Conservation (phyloP, 2,329 filamentous ascomycete genomes). For the Dactylonectria macrodidyma region DNA sequence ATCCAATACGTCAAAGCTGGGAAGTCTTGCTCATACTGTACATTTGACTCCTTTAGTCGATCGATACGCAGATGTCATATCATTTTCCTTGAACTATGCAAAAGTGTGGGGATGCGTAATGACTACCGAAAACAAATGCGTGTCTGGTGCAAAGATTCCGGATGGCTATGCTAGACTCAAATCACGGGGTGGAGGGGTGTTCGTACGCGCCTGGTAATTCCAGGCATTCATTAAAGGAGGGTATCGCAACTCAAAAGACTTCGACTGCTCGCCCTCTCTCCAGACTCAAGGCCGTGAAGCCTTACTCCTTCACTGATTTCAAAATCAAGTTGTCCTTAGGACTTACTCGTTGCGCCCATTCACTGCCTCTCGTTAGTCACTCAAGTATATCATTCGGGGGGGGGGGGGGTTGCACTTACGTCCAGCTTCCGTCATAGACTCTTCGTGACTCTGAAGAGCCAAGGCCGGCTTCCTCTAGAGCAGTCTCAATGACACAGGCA, state of each 20-base stretch:
- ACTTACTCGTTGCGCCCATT: slow-evolving; percentile 78
- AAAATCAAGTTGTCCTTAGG: slow-evolving; percentile 74
- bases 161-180: slow-evolving; percentile 40
- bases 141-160: slow-evolving; percentile 33
- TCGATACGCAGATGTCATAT: slow-evolving; percentile 37
- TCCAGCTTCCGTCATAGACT: slow-evolving; percentile 98
- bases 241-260: slow-evolving; percentile 48
- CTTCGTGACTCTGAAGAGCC: slow-evolving; percentile 76
- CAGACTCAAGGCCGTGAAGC: slow-evolving; percentile 28
- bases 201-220: slow-evolving; percentile 47
- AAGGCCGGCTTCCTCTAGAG: slow-evolving; percentile 83
- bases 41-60: slow-evolving; percentile 39
- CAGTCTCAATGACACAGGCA: slow-evolving; percentile 90
- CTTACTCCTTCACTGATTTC: slow-evolving; percentile 60
- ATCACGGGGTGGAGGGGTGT: slow-evolving; percentile 45
- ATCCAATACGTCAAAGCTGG: slow-evolving; percentile 4
- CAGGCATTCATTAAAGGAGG: slow-evolving; percentile 49
- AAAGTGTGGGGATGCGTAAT: slow-evolving; percentile 42
- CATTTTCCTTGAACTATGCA: slow-evolving; percentile 39
- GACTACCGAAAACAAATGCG: slow-evolving; percentile 37
- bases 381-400: background rate
- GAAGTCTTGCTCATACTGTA: slow-evolving; percentile 6
- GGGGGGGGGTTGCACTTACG: slow-evolving; percentile 72
- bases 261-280: slow-evolving; percentile 37
- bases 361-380: slow-evolving; percentile 60